These are phyloP conservation scores for Rhizopus delemar DNA, from an alignment of 371 early-diverging fungal genomes.

Conservation along the genomic window DNA sequence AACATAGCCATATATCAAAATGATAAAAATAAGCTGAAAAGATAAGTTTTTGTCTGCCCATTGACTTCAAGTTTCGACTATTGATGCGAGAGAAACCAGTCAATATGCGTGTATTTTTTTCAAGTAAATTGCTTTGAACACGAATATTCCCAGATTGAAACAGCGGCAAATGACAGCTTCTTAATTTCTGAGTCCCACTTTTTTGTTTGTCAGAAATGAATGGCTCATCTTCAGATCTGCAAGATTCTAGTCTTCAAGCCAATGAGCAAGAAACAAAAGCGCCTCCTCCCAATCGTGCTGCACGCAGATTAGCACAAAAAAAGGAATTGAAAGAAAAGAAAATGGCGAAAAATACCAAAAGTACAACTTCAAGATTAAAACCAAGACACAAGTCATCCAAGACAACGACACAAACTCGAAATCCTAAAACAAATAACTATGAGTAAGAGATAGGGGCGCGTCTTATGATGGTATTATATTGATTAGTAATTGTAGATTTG, in stretches of 20 bases:
- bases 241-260: not conserved
- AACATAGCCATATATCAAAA: too few species aligned
- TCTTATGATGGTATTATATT: not conserved
- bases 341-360: conserved; percentile 3
- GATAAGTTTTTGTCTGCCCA: too few species aligned
- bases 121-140: too few species aligned
- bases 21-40: too few species aligned
- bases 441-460: conserved; percentile 44
- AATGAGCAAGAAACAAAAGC: not conserved
- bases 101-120: too few species aligned
- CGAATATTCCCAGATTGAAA: too few species aligned
- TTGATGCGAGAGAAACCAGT: too few species aligned
- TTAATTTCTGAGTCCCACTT: not conserved
- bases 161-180: too few species aligned
- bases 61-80: too few species aligned
- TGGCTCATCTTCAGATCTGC: not conserved
- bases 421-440: conserved; percentile 61
- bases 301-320: conserved; percentile 27
- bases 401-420: conserved; percentile 9
- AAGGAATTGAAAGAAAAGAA: conserved; percentile 22
- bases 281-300: conserved; percentile 25
- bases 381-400: not conserved
- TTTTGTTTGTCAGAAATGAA: not conserved
- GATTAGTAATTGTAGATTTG: conserved; percentile 38
- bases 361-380: not conserved